Base-by-base conservation (phyloP, 495 filamentous ascomycete genomes). In the Neurospora terricola region DNA sequence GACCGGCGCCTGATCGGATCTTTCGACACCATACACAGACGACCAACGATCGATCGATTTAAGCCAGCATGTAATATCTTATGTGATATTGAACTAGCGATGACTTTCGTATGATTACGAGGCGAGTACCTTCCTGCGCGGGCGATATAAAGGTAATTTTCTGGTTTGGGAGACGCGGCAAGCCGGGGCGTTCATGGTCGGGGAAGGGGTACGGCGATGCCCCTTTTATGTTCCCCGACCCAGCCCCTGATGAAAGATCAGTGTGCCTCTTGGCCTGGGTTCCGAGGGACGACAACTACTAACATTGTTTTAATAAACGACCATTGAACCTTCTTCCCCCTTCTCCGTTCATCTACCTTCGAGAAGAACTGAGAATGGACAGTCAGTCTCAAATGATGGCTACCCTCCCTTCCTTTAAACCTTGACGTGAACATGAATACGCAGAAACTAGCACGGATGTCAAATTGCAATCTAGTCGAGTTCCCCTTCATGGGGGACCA, bases 381-480 rank as follows among this genome's bases (percentile, higher is more conserved):
- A 34, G 54, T 34, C 54, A 62, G 27, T 66, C 27, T 66, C 54
- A 16, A 62, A 62, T 34, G 27, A 34, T 34, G 27, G 27, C 14
- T 66, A 6, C 23, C 27, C 16, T 72, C 23, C 27, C 16, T 72
- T 54, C n/a, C 30, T 23, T 48, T 8, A 59, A 27, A 27, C 23
- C 38, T 30, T 23, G 37, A 36, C 70, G 69, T n/a, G 34, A 68
- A 10, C 54, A 9, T 66, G 54, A 34, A 18, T 0, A 66, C 23
- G 54, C 18, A n/a, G 27, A 70, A 75, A 75, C 69, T 82, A 94
- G 94, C 94, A 97, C 93, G 90, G 92, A 96, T 97, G 94, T 97
- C 94, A 97, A 97, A 96, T 97, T 97, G 89, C 94, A 93, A 93
- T 91, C 86, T 88, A 87, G 83, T 90, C 80, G 75, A 34, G 27